Evolutionary conservation across 2,329 filamentous ascomycete species (phyloP).

Genomic region (Claviceps sp.): DNA sequence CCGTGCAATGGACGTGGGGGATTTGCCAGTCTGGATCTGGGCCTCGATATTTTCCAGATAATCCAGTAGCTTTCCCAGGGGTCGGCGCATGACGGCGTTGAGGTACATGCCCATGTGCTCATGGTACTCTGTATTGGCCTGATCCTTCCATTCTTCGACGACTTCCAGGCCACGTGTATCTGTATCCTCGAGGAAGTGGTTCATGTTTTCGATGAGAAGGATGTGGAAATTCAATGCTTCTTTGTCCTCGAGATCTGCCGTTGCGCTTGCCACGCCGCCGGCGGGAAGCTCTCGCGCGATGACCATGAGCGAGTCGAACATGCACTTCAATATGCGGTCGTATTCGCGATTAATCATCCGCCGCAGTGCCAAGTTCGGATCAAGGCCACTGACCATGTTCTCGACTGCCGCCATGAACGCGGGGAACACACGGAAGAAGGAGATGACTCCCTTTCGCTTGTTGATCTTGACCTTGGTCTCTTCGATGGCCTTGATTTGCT

Average conservation of each 20-base stretch:
- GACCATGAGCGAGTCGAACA: constrained; percentile 94
- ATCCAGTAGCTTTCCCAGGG: constrained; percentile 80
- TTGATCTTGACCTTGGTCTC: constrained; percentile 99
- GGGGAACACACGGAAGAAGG: constrained; percentile 89
- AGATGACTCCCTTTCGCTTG: constrained; percentile 93
- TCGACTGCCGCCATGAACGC: constrained; percentile 72
- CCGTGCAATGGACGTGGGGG: constrained; percentile 51
- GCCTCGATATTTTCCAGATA: constrained; percentile 83
- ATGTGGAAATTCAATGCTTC: constrained; percentile 96
- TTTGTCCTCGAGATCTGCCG: constrained; percentile 67
- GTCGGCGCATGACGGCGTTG: constrained; percentile 74
- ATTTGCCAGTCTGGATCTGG: constrained; percentile 46
- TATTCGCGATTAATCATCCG: constrained; percentile 78
- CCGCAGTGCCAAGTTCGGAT: constrained; percentile 49
- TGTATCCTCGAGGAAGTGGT: constrained; percentile 88
- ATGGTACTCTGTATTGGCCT: constrained; percentile 62
- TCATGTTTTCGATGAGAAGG: constrained; percentile 96
- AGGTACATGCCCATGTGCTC: constrained; percentile 86
- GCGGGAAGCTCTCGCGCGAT: constrained; percentile 63
- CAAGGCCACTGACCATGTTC: constrained; percentile 57
- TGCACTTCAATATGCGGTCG: constrained; percentile 75
- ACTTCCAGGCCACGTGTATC: constrained; percentile 62
- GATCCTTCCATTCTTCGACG: constrained; percentile 69
- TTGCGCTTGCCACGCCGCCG: constrained; percentile 28
- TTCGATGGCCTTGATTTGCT: constrained; percentile 89